Percentiles rank a stretch among this genome's conserved stretches.
These are phyloP conservation scores for Fusarium oligoseptatum DNA, from an alignment of 2,329 filamentous ascomycete genomes.

Conservation along the genomic window DNA sequence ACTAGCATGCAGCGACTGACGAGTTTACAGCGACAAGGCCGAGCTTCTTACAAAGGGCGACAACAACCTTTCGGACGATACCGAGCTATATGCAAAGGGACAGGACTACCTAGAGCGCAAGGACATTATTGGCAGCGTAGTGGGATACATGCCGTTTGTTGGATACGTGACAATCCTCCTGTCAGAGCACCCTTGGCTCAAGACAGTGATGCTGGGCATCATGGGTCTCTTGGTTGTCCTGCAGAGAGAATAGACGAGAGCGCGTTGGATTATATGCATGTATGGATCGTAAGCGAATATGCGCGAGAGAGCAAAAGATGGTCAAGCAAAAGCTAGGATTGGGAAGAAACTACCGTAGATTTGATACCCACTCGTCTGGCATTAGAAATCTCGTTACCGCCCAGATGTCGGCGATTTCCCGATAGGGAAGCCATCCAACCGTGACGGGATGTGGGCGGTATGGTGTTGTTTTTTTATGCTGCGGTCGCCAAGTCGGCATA, in stretches of 20 bases:
- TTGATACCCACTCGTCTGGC: conserved; percentile 28
- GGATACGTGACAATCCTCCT: conserved; percentile 97
- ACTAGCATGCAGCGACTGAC: conserved; percentile 9
- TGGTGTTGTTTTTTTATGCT: not conserved
- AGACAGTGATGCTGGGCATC: conserved; percentile 92
- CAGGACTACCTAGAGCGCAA: conserved; percentile 89
- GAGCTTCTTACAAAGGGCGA: conserved; percentile 96
- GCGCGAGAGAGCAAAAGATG: not conserved
- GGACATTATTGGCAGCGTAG: conserved; percentile 93
- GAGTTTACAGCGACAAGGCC: conserved; percentile 61
- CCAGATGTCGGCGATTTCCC: conserved; percentile 26
- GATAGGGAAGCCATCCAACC: conserved; percentile 1
- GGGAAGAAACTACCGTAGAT: conserved; percentile 12
- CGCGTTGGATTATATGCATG: conserved; percentile 6
- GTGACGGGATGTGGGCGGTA: not conserved
- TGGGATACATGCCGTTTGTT: conserved; percentile 93
- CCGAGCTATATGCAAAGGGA: conserved; percentile 83
- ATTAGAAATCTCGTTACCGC: conserved; percentile 8
- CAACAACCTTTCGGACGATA: conserved; percentile 95
- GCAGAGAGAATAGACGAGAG: conserved; percentile 78
- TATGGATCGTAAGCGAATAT: conserved; percentile 2
- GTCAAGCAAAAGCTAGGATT: not conserved
- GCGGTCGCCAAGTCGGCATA: conserved; percentile 14
- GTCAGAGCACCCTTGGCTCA: conserved; percentile 96
- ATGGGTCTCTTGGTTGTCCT: conserved; percentile 96